Evolutionary conservation across 345 rosid genomes (phyloP).

Genomic region (Salix udensis): DNA sequence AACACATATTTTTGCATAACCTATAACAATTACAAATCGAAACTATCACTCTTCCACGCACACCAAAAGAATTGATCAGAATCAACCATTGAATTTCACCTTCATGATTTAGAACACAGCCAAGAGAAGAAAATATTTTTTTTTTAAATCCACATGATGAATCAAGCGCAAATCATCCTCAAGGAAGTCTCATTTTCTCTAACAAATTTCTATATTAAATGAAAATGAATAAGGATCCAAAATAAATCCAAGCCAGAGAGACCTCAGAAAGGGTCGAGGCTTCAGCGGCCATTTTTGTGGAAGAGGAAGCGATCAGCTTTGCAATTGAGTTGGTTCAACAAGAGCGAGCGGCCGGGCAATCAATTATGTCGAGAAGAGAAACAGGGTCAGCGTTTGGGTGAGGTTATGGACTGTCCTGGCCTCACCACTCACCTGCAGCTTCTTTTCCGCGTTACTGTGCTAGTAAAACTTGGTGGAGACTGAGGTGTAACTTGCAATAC

Average conservation of each 20-base stretch:
- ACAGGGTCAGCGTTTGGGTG: background rate
- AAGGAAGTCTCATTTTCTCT: background rate
- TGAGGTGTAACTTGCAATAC: background rate
- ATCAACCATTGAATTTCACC: background rate
- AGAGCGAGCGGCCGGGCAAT: slow-evolving; percentile 17
- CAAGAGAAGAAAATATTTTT: background rate
- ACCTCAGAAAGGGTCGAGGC: slow-evolving; percentile 64
- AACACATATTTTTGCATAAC: background rate
- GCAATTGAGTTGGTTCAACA: slow-evolving; percentile 16
- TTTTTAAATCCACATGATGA: no score
- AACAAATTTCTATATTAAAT: background rate
- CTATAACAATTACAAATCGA: background rate
- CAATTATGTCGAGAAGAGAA: background rate
- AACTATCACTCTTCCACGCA: background rate
- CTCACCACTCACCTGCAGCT: background rate
- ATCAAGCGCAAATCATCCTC: background rate
- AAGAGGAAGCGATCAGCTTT: slow-evolving; percentile 18
- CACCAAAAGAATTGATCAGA: background rate
- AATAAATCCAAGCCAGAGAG: background rate
- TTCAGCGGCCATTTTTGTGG: slow-evolving; percentile 46
- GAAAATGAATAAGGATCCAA: background rate
- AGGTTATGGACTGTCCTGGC: slow-evolving; percentile 11
- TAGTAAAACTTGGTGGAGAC: background rate
- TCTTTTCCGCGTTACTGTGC: slow-evolving; percentile 9
- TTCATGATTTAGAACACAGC: background rate